These are phyloP conservation scores for Microcera coccophila DNA, from an alignment of 2,329 filamentous ascomycete genomes.

Conservation along the genomic window DNA sequence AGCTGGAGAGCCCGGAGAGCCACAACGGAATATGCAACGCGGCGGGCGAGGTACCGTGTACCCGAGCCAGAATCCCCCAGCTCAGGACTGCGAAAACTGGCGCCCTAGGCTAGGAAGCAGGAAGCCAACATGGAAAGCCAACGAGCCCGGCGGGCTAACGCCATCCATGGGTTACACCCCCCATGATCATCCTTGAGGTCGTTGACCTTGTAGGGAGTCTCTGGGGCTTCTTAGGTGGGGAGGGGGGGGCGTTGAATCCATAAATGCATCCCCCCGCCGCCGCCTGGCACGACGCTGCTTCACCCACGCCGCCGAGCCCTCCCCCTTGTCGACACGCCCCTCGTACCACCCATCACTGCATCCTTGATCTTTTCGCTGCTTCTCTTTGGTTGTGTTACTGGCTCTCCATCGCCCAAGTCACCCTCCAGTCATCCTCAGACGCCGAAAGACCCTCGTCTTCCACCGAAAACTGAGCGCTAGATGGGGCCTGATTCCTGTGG, in stretches of 20 bases:
- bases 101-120: conserved; percentile 15
- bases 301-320: conserved; percentile 24
- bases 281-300: conserved; percentile 32
- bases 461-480: conserved; percentile 25
- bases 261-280: no score
- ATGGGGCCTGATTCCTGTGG: conserved; percentile 16
- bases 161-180: background rate
- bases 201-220: background rate
- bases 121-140: conserved; percentile 6
- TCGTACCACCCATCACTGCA: conserved; percentile 24
- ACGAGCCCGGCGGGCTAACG: conserved; percentile 11
- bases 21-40: no score
- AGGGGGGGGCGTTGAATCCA: conserved; percentile 2
- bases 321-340: conserved; percentile 25
- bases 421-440: no score
- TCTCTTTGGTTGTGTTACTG: conserved; percentile 16
- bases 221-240: background rate
- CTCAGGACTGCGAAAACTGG: no score
- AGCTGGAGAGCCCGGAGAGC: no score
- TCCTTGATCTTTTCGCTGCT: conserved; percentile 4
- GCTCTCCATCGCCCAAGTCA: conserved; percentile 10
- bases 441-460: conserved; percentile 14
- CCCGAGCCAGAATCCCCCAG: no score
- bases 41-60: no score
- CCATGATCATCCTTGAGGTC: background rate